Percentiles rank a stretch among this genome's conserved stretches.
phyloP scores from a whole-genome alignment of 2,329 filamentous ascomycete genomes.

The Clonostachys solani region DNA sequence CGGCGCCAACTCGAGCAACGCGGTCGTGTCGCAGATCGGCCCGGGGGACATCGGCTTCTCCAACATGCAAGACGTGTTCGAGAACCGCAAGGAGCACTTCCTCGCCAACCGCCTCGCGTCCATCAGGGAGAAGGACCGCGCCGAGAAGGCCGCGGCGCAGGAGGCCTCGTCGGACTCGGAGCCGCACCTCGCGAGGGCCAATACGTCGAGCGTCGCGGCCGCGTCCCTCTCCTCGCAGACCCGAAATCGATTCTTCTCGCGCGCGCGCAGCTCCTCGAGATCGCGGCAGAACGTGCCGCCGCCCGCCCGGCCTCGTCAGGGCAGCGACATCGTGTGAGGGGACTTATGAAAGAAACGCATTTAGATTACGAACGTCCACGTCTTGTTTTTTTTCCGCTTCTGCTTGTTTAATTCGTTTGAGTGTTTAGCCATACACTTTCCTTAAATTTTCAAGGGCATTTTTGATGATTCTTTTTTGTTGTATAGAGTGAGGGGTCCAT shows the following conservation, averaged over 20 bases:
- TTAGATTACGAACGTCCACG: too few species aligned
- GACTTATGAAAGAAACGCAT: too few species aligned
- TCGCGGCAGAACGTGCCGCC: too few species aligned
- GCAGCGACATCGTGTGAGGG: too few species aligned
- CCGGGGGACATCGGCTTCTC: conserved; percentile 23
- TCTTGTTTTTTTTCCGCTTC: too few species aligned
- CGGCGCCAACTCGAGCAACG: conserved; percentile 6
- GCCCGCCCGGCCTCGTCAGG: too few species aligned
- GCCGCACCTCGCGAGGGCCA: conserved; percentile 11
- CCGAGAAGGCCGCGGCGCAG: conserved; percentile 16
- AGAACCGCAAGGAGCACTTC: conserved; percentile 29
- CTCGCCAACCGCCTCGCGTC: conserved; percentile 27
- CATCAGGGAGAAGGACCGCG: conserved; percentile 29
- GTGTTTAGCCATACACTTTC: too few species aligned
- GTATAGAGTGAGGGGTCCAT: too few species aligned
- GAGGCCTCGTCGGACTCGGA: conserved; percentile 4
- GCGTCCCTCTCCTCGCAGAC: conserved; percentile 14
- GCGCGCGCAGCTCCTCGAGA: not conserved
- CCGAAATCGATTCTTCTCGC: conserved; percentile 17
- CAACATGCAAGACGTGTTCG: conserved; percentile 42
- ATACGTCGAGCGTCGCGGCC: conserved; percentile 17
- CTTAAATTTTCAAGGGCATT: too few species aligned
- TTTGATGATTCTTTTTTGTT: too few species aligned
- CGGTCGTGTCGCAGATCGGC: conserved; percentile 7
- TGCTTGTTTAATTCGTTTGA: too few species aligned